These are phyloP conservation scores for Pulveroboletus sp. DNA, from an alignment of 768 basidiomycete genomes.

Conservation along the genomic window DNA sequence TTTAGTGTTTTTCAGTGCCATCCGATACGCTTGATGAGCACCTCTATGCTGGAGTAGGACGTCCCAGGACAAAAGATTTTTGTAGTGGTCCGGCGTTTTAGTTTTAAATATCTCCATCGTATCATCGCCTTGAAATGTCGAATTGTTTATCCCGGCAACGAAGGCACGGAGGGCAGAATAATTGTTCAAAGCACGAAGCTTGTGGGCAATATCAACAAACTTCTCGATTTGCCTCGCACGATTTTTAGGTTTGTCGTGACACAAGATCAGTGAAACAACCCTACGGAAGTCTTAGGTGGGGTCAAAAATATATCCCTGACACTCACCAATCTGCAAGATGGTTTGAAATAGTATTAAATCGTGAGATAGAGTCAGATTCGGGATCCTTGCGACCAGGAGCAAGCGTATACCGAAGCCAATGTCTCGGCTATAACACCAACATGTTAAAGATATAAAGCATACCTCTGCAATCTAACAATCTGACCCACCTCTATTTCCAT, in stretches of 20 bases:
- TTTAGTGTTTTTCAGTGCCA: constrained; percentile 81
- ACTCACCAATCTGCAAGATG: constrained; percentile 79
- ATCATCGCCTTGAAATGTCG: constrained; percentile 71
- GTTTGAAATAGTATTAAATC: constrained; percentile 74
- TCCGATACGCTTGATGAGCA: constrained; percentile 85
- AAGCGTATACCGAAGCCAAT: constrained; percentile 81
- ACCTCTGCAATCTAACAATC: neutral
- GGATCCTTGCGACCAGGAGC: constrained; percentile 61
- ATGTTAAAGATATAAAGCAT: neutral
- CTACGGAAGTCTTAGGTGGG: constrained; percentile 37
- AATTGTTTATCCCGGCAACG: constrained; percentile 87
- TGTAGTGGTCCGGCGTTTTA: constrained; percentile 63
- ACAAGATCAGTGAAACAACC: constrained; percentile 88
- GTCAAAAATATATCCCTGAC: neutral
- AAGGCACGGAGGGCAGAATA: constrained; percentile 91
- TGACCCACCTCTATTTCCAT: constrained; percentile 65
- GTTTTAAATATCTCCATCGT: constrained; percentile 70
- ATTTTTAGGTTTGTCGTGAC: constrained; percentile 70
- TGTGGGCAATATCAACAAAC: constrained; percentile 78
- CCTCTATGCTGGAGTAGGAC: constrained; percentile 77
- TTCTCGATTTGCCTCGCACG: constrained; percentile 85
- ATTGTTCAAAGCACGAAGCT: constrained; percentile 80
- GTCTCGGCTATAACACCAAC: constrained; percentile 57
- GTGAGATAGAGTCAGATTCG: constrained; percentile 63
- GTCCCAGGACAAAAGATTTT: constrained; percentile 78